Evolutionary conservation across 2,329 filamentous ascomycete species (phyloP).

Genomic region (Corinectria fuckeliana): DNA sequence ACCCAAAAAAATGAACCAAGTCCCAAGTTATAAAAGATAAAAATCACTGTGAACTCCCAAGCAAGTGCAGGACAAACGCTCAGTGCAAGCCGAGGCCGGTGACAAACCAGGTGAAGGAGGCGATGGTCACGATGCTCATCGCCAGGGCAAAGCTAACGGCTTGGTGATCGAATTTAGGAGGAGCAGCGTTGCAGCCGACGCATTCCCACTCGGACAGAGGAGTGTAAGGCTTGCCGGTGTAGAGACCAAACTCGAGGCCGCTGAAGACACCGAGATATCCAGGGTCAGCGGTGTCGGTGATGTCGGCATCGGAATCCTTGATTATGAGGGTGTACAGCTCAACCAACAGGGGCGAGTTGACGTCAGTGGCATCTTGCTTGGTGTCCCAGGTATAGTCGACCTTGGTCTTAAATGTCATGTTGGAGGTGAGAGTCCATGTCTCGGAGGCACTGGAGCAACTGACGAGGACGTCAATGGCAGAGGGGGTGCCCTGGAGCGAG

Average conservation of each 20-base stretch:
- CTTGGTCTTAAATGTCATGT: slow-evolving; percentile 64
- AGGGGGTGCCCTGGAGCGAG: slow-evolving; percentile 62
- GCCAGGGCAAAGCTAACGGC: slow-evolving; percentile 58
- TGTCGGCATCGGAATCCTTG: slow-evolving; percentile 61
- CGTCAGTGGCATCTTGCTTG: slow-evolving; percentile 51
- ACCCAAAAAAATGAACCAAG: slow-evolving; percentile 17
- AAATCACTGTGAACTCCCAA: slow-evolving; percentile 25
- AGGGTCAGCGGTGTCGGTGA: slow-evolving; percentile 57
- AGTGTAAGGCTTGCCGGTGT: slow-evolving; percentile 59
- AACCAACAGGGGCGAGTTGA: slow-evolving; percentile 56
- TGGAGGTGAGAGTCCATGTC: slow-evolving; percentile 67
- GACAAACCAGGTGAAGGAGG: slow-evolving; percentile 71
- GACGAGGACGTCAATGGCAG: slow-evolving; percentile 65
- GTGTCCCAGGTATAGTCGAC: slow-evolving; percentile 67
- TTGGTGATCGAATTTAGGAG: slow-evolving; percentile 53
- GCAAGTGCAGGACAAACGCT: slow-evolving; percentile 2
- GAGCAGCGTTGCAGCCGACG: slow-evolving; percentile 62
- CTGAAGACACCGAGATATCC: slow-evolving; percentile 61
- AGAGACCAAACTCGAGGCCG: slow-evolving; percentile 64
- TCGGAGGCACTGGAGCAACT: slow-evolving; percentile 59
- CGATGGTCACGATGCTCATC: slow-evolving; percentile 62
- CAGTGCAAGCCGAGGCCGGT: slow-evolving; percentile 53
- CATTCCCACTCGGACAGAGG: slow-evolving; percentile 61
- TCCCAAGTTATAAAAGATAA: slow-evolving; percentile 1
- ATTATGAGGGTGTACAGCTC: slow-evolving; percentile 67